A percentile compares a stretch with the other conserved stretches of the same genome.
These are phyloP conservation scores for Saccharomyces hybrid DNA, from an alignment of 1,139 yeast genomes.

Conservation along the genomic window DNA sequence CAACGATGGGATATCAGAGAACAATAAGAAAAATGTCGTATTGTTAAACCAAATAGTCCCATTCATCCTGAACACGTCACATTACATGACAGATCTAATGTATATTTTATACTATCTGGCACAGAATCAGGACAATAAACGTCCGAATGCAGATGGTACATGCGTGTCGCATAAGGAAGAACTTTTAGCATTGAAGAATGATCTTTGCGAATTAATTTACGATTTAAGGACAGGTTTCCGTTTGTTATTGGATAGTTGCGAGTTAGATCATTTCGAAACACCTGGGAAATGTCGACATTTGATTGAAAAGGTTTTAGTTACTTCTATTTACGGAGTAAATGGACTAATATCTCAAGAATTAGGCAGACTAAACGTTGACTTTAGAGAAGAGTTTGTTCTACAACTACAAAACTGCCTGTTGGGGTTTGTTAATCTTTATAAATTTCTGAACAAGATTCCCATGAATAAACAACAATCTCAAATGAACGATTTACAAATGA, in stretches of 20 bases:
- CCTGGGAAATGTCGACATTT: neutral
- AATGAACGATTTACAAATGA: slow-evolving; percentile 14
- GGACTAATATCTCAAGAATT: neutral
- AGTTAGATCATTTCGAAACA: slow-evolving; percentile 1
- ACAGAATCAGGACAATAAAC: slow-evolving; percentile 6
- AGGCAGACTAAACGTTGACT: neutral
- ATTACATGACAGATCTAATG: slow-evolving; percentile 21
- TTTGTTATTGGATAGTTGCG: slow-evolving; percentile 5
- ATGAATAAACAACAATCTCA: slow-evolving; percentile 12
- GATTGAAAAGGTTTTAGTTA: neutral
- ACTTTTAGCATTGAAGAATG: neutral
- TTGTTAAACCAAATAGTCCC: slow-evolving; percentile 16
- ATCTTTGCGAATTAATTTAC: slow-evolving; percentile 5
- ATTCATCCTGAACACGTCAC: slow-evolving; percentile 17
- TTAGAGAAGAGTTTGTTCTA: neutral
- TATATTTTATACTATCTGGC: slow-evolving; percentile 16
- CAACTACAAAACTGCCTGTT: slow-evolving; percentile 17
- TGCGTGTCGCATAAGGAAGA: slow-evolving; percentile 2
- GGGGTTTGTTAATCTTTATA: slow-evolving; percentile 19
- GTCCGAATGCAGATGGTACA: neutral
- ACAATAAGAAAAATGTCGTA: slow-evolving; percentile 6
- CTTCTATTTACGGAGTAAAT: neutral
- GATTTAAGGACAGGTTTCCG: slow-evolving; percentile 8
- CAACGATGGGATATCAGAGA: neutral
- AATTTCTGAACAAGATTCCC: slow-evolving; percentile 19